Evolutionary conservation across 2,329 filamentous ascomycete genomes (phyloP), one percentile per base, ranked within the genome.

Genomic region (Diplodia scrobiculata): DNA sequence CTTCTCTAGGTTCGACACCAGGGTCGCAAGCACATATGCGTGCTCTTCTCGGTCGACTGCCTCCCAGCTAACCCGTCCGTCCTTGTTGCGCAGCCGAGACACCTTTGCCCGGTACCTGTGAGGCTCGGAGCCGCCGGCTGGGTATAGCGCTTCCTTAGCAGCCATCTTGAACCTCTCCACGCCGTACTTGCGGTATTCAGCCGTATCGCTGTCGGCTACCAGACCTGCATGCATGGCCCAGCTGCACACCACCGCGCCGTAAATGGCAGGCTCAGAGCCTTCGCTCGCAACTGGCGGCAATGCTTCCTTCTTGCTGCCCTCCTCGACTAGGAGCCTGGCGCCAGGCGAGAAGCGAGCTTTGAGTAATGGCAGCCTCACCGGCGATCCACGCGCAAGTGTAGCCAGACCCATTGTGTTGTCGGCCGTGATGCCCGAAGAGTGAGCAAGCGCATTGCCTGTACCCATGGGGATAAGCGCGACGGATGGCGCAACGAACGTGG

Each of bases 211-310:
- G 79, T 97, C 92, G 71, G 91, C 92, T 25, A 98, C 92, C 3
- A 98, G 84, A 50, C 89, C 88, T 34, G 93, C 91, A 73, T 98
- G 94, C 73, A 98, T 87, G 21, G 91, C 94, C 84, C 96, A 96
- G 76, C 90, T 95, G 52, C 89, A 89, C 1, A 98, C 93, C 25
- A 97, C 91, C 27, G 89, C 90, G 29, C 92, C 93, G 72, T 90
- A 85, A 2, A 84, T 72, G 0, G 71, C 71, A 0, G 75, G 74
- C 0, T 68, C 72, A 3, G 70, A 74, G 60, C 69, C 73, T 27
- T 54, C 58, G 36, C 25, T 76, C 72, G 41, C 10, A 3, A 36
- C 76, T 71, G n/a, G 76, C 1, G 76, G 70, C 3, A 78, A 70
- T 7, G 70, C 68, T 47, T 75, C 74, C 65, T 83, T 81, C 38